Evolutionary conservation across 179 eudicot genomes (phyloP).

Genomic region (Spinacia oleracea): DNA sequence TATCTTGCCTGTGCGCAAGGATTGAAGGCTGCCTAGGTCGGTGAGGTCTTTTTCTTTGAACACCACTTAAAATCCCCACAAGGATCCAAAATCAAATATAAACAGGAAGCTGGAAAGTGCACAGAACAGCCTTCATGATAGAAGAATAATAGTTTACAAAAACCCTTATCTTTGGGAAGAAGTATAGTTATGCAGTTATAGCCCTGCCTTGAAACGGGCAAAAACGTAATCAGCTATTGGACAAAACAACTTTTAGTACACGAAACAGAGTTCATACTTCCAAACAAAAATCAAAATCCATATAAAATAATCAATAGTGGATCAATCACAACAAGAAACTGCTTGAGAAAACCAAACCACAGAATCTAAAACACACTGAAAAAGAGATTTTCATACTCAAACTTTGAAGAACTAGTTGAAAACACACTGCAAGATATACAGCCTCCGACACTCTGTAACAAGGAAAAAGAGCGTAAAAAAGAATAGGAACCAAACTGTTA

Average conservation of each 20-base stretch:
- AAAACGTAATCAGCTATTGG: neutral
- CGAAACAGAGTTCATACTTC: neutral
- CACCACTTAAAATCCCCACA: neutral
- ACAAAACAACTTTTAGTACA: neutral
- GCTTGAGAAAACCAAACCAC: neutral
- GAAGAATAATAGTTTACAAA: neutral
- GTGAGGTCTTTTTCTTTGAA: neutral
- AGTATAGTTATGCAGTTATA: neutral
- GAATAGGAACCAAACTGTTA: neutral
- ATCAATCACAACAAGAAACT: neutral
- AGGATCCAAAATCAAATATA: neutral
- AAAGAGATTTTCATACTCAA: neutral
- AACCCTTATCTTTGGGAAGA: neutral
- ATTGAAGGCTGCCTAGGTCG: neutral
- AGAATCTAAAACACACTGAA: neutral
- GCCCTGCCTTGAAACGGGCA: neutral
- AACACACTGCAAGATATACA: neutral
- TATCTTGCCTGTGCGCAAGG: constrained; percentile 3
- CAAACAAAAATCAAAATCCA: neutral
- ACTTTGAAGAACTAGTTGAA: neutral
- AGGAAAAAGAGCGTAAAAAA: neutral
- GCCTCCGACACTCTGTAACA: no score
- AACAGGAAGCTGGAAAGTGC: neutral
- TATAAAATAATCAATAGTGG: neutral
- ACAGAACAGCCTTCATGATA: neutral